Percentiles rank a stretch among this genome's conserved stretches.
Conservation (phyloP, 2,329 filamentous ascomycete genomes). For the Nigrospora osmanthi region DNA sequence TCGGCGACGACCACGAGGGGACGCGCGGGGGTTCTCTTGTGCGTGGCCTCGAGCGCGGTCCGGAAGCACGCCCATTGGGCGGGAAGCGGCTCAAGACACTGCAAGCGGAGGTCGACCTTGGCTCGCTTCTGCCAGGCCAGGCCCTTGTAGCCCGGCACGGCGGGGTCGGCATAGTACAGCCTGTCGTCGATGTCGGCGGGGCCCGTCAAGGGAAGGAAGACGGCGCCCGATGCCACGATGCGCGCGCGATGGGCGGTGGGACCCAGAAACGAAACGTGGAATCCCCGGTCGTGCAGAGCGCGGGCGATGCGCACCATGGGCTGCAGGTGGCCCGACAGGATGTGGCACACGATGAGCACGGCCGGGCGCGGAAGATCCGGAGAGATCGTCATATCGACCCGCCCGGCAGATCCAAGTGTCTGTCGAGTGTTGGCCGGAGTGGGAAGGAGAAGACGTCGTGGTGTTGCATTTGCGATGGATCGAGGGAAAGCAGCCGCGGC, state of each 20-base stretch:
- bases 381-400: no score
- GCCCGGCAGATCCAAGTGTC: no score
- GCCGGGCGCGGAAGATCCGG: neutral
- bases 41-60: conserved; percentile 15
- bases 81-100: conserved; percentile 23
- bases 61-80: conserved; percentile 23
- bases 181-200: conserved; percentile 25
- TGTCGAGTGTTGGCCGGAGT: no score
- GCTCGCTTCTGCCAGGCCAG: conserved; percentile 20
- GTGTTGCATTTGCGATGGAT: no score
- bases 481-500: no score
- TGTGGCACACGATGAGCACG: conserved; percentile 25
- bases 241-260: conserved; percentile 23
- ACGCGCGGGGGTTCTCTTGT: conserved; percentile 7
- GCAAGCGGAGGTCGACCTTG: conserved; percentile 21
- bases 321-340: conserved; percentile 27
- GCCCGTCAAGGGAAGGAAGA: conserved; percentile 22
- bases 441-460: no score
- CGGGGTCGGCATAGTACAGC: conserved; percentile 18
- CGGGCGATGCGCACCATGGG: conserved; percentile 25
- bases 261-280: conserved; percentile 25
- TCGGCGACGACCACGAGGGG: conserved; percentile 21
- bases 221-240: conserved; percentile 22
- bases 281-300: conserved; percentile 19
- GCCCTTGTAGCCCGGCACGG: conserved; percentile 12